phyloP scores from a whole-genome alignment of 164 flowering plant species.

The Buxus sempervirens region DNA sequence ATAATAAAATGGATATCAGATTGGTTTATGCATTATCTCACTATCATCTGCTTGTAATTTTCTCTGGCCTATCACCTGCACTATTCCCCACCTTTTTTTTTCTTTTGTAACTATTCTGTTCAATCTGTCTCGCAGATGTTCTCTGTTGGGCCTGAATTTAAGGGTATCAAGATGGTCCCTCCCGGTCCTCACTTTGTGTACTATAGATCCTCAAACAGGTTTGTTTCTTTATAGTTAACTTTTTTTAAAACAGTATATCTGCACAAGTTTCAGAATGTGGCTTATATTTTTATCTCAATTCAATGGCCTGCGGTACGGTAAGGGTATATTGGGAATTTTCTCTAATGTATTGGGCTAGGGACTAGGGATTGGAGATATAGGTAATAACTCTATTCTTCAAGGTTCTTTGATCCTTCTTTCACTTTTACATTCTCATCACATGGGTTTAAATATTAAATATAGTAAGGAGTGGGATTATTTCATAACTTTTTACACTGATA shows the following conservation, averaged over 20 bases:
- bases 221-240: constrained; percentile 1
- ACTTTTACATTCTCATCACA: no score
- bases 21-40: background rate
- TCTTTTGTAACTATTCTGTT: background rate
- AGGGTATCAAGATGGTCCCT: constrained; percentile 93
- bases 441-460: no score
- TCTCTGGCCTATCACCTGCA: background rate
- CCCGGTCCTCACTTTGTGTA: constrained; percentile 88
- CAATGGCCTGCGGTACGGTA: no score
- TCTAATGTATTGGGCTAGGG: no score
- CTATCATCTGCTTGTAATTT: background rate
- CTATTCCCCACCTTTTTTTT: background rate
- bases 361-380: no score
- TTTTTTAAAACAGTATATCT: background rate
- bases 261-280: no score
- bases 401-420: no score
- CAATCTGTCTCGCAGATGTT: constrained; percentile 47
- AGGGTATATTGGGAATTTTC: no score
- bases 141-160: constrained; percentile 73
- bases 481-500: no score
- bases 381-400: no score
- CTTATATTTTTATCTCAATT: no score
- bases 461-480: no score
- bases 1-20: background rate
- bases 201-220: constrained; percentile 81